Evolutionary conservation across 306 rosid species (phyloP).

Genomic region (Myrica gale): DNA sequence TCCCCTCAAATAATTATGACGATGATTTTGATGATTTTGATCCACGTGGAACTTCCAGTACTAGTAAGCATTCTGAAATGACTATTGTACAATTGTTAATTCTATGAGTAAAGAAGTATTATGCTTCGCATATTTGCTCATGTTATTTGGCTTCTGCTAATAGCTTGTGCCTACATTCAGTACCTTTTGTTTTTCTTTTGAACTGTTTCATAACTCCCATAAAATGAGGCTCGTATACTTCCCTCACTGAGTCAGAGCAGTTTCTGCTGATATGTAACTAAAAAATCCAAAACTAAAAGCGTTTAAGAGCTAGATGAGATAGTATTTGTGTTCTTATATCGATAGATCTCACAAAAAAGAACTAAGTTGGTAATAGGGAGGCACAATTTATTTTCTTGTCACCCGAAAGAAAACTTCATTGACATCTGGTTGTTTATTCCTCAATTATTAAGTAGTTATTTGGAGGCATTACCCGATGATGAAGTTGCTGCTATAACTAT

Average conservation of each 20-base stretch:
- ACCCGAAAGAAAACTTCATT: background rate
- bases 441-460: background rate
- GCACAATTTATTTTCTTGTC: background rate
- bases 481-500: background rate
- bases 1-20: slow-evolving; percentile 42
- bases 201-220: background rate
- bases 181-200: background rate
- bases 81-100: slow-evolving; percentile 1
- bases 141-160: background rate
- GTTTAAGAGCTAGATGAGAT: background rate
- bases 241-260: background rate
- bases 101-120: slow-evolving; percentile 13
- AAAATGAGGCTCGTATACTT: background rate
- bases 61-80: slow-evolving; percentile 54
- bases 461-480: background rate
- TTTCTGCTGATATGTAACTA: slow-evolving; percentile 1
- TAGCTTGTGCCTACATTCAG: background rate
- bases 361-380: background rate
- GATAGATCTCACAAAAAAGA: background rate
- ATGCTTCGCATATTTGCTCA: slow-evolving; percentile 14
- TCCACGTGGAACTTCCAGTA: slow-evolving; percentile 81
- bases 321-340: slow-evolving; percentile 1
- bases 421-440: background rate
- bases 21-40: slow-evolving; percentile 91
- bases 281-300: background rate